phyloP scores from a whole-genome alignment of 192 early-diverging fungal genomes.

The Backusella circina region DNA sequence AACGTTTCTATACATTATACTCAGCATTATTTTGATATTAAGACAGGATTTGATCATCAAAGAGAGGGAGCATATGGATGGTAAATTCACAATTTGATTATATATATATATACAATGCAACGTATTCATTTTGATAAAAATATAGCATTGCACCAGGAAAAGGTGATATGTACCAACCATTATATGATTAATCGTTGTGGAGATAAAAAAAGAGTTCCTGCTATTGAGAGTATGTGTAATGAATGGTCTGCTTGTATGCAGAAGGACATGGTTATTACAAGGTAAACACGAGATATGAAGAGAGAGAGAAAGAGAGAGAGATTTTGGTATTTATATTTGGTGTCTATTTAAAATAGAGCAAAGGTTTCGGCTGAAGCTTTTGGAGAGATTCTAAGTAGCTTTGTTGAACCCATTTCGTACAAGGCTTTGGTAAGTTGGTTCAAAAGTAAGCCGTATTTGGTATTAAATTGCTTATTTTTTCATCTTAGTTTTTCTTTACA shows the following conservation, averaged over 20 bases:
- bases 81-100: slow-evolving; percentile 7
- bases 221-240: slow-evolving; percentile 55
- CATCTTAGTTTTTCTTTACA: slow-evolving; percentile 15
- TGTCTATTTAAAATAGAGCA: slow-evolving; percentile 38
- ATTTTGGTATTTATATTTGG: neutral
- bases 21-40: slow-evolving; percentile 67
- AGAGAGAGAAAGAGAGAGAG: neutral
- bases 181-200: slow-evolving; percentile 61
- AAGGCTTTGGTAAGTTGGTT: slow-evolving; percentile 70
- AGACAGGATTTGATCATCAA: slow-evolving; percentile 70
- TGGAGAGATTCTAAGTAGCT: slow-evolving; percentile 78
- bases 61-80: slow-evolving; percentile 55
- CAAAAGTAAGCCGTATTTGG: neutral
- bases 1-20: slow-evolving; percentile 55
- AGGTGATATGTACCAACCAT: slow-evolving; percentile 54
- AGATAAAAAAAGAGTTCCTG: slow-evolving; percentile 47
- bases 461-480: neutral
- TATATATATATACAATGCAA: neutral
- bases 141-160: slow-evolving; percentile 56
- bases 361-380: slow-evolving; percentile 79
- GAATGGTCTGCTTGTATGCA: slow-evolving; percentile 41
- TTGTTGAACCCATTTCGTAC: slow-evolving; percentile 81
- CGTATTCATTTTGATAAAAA: neutral
- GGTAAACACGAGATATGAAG: neutral
- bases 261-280: slow-evolving; percentile 8